Percentiles rank a stretch among this genome's conserved stretches.
Evolutionary conservation across 805 yeast genomes (phyloP).

Genomic region (Starmerella stellata): DNA sequence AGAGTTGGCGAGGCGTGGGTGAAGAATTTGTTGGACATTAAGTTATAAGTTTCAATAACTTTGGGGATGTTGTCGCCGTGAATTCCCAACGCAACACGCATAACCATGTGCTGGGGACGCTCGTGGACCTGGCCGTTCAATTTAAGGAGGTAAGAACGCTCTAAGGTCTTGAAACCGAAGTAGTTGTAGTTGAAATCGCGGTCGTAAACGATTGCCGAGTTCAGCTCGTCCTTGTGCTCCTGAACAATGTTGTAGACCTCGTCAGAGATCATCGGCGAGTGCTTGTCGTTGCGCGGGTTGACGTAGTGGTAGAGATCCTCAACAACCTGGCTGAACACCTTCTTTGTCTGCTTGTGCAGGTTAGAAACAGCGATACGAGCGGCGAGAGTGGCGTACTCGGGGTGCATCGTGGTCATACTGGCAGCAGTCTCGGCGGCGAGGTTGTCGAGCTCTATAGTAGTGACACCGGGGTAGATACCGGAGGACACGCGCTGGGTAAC

Average conservation of each 20-base stretch:
- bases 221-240: conserved; percentile 45
- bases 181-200: conserved; percentile 66
- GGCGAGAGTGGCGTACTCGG: conserved; percentile 90
- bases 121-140: conserved; percentile 54
- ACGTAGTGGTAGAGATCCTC: conserved; percentile 55
- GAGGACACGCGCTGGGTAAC: conserved; percentile 89
- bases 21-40: conserved; percentile 74
- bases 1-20: conserved; percentile 92
- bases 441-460: conserved; percentile 70
- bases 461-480: conserved; percentile 95
- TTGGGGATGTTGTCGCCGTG: conserved; percentile 50
- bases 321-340: conserved; percentile 62
- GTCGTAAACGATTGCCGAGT: conserved; percentile 54
- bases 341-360: conserved; percentile 84
- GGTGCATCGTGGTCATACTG: conserved; percentile 90
- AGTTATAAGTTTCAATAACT: conserved; percentile 64
- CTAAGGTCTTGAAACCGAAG: conserved; percentile 85
- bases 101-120: conserved; percentile 76
- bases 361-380: conserved; percentile 92
- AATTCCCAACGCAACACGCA: conserved; percentile 85
- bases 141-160: conserved; percentile 63
- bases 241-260: conserved; percentile 45
- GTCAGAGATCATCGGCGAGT: conserved; percentile 53
- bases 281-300: conserved; percentile 60
- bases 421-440: conserved; percentile 95